A percentile compares a stretch with the other conserved stretches of the same genome.
Conservation (phyloP, 768 basidiomycete genomes). For the Psilocybe subaeruginosa region DNA sequence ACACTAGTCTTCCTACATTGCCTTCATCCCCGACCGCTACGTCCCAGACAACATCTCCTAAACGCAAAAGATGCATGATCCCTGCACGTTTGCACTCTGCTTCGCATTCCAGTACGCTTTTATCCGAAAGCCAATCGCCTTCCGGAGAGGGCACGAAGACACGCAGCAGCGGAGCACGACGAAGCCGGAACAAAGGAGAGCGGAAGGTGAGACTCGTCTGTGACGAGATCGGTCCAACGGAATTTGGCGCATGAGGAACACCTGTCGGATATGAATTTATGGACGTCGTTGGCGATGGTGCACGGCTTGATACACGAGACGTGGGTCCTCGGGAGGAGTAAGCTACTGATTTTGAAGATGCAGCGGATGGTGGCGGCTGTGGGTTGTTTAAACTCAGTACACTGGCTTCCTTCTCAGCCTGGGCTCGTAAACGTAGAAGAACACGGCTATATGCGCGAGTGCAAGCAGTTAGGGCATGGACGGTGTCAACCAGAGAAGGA, state of each 20-base stretch:
- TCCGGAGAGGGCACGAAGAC: constrained; percentile 88
- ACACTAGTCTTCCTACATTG: constrained; percentile 80
- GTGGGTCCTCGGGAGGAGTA: constrained; percentile 25
- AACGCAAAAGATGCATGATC: constrained; percentile 60
- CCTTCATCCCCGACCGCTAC: constrained; percentile 85
- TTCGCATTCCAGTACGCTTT: constrained; percentile 82
- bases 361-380: constrained; percentile 17
- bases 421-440: constrained; percentile 74
- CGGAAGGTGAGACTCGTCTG: constrained; percentile 46
- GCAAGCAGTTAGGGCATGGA: constrained; percentile 58
- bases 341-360: constrained; percentile 19
- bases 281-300: constrained; percentile 65
- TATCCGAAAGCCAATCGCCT: constrained; percentile 85
- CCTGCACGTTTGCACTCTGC: constrained; percentile 75
- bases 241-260: constrained; percentile 26
- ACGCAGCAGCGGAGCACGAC: constrained; percentile 76
- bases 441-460: constrained; percentile 82
- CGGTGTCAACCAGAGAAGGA: constrained; percentile 41
- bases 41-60: constrained; percentile 89
- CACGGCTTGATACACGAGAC: constrained; percentile 59
- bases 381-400: constrained; percentile 23
- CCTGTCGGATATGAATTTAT: constrained; percentile 49
- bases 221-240: constrained; percentile 23
- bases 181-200: constrained; percentile 70
- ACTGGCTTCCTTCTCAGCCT: constrained; percentile 65